phyloP scores from a whole-genome alignment of 2,329 filamentous ascomycete genomes.

The Colletotrichum eremochloae region DNA sequence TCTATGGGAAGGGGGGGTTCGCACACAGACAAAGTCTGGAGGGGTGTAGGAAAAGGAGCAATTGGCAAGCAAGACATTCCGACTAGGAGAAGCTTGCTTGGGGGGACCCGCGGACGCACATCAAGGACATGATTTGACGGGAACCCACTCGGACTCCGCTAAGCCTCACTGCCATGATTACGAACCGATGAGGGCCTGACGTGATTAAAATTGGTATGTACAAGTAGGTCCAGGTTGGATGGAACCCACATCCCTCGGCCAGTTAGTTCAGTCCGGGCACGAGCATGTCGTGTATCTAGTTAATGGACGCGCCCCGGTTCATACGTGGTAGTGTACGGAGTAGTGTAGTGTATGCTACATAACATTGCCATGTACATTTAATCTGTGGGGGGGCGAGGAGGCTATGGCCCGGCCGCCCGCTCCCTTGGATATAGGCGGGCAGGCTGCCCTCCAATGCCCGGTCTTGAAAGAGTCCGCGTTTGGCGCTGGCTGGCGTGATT shows the following conservation, averaged over 20 bases:
- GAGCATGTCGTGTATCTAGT: constrained; percentile 20
- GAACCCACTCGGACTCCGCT: constrained; percentile 41
- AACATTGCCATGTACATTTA: constrained; percentile 1
- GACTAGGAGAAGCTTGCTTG: neutral
- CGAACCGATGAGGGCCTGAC: constrained; percentile 38
- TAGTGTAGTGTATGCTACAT: neutral
- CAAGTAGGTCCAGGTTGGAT: constrained; percentile 29
- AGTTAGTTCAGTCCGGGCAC: constrained; percentile 31
- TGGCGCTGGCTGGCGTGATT: constrained; percentile 6
- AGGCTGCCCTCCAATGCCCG: constrained; percentile 5
- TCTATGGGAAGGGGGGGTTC: constrained; percentile 1
- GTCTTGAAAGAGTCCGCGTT: constrained; percentile 12
- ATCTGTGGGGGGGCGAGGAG: neutral
- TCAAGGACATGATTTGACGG: constrained; percentile 37
- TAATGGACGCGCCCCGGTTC: constrained; percentile 25
- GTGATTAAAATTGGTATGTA: constrained; percentile 40
- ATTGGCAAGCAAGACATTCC: constrained; percentile 21
- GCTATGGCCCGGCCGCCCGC: constrained; percentile 6
- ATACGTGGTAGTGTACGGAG: neutral
- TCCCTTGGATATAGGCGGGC: constrained; percentile 14
- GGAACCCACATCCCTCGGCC: constrained; percentile 34
- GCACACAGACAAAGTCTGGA: neutral
- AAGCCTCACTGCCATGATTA: constrained; percentile 42
- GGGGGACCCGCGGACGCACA: neutral
- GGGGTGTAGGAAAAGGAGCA: constrained; percentile 17